Conservation (phyloP, 2,329 filamentous ascomycete genomes). For the Blastomyces emzantsi region DNA sequence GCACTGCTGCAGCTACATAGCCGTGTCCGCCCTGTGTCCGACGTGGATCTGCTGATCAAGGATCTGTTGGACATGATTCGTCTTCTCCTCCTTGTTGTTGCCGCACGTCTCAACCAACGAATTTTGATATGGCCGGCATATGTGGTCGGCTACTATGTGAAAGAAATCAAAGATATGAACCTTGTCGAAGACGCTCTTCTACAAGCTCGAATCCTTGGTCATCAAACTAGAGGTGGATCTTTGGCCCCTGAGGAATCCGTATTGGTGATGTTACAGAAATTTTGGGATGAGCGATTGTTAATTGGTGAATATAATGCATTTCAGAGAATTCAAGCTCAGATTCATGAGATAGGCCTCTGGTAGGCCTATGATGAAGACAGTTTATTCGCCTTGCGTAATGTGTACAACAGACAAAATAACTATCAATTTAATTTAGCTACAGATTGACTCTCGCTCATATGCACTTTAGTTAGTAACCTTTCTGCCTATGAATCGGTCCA, state of each 20-base stretch:
- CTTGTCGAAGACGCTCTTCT: background rate
- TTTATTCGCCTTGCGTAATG: background rate
- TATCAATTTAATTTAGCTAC: background rate
- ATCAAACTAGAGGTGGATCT: background rate
- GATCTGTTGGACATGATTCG: constrained; percentile 1
- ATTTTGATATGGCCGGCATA: background rate
- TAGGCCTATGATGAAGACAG: background rate
- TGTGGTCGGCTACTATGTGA: constrained; percentile 3
- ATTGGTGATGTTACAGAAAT: background rate
- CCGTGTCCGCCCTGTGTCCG: background rate
- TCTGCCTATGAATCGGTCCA: background rate
- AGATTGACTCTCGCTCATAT: background rate
- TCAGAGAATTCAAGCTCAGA: background rate
- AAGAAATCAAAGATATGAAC: background rate
- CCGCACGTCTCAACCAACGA: background rate
- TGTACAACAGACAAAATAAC: background rate
- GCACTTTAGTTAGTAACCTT: background rate
- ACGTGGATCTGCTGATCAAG: background rate
- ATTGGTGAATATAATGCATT: constrained; percentile 2
- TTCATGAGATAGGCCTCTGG: background rate
- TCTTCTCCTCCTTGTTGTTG: background rate
- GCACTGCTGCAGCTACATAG: constrained; percentile 1
- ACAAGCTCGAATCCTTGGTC: background rate
- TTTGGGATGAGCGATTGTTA: background rate
- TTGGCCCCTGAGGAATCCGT: background rate